phyloP scores from a whole-genome alignment of 179 eudicot species.

The Silene noctiflora region DNA sequence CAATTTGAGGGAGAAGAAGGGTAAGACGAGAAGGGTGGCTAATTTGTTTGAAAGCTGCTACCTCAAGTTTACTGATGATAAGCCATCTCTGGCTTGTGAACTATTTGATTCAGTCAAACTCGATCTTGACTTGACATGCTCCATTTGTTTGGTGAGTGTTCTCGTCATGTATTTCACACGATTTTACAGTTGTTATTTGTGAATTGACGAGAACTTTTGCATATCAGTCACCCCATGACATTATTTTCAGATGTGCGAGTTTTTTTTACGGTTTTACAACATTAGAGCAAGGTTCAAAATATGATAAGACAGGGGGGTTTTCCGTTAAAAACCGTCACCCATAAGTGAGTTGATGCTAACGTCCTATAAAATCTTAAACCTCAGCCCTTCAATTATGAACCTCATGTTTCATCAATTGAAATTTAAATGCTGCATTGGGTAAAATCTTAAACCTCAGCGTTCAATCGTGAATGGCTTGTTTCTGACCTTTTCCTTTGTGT shows the following conservation, averaged over 20 bases:
- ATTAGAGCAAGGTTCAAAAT: background rate
- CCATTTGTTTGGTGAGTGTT: conserved; percentile 82
- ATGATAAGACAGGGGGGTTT: background rate
- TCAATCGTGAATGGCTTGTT: background rate
- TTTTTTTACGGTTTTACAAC: background rate
- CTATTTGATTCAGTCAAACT: conserved; percentile 85
- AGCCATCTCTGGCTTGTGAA: conserved; percentile 78
- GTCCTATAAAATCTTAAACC: background rate
- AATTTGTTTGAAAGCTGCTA: conserved; percentile 59
- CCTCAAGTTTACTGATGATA: conserved; percentile 57
- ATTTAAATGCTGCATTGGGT: background rate
- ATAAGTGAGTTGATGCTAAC: background rate
- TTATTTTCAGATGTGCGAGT: background rate
- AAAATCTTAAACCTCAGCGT: background rate
- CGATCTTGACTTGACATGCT: conserved; percentile 80
- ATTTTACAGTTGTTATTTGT: background rate
- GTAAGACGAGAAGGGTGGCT: conserved; percentile 31
- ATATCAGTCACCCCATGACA: background rate
- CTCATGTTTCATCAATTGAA: no score
- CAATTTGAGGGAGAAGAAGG: conserved; percentile 55
- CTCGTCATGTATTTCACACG: background rate
- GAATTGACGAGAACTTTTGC: background rate
- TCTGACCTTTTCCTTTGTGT: background rate
- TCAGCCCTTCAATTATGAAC: no score
- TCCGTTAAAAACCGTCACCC: background rate